Evolutionary conservation across 345 rosid genomes (phyloP).

Genomic region (Sisymbrium altissimum): DNA sequence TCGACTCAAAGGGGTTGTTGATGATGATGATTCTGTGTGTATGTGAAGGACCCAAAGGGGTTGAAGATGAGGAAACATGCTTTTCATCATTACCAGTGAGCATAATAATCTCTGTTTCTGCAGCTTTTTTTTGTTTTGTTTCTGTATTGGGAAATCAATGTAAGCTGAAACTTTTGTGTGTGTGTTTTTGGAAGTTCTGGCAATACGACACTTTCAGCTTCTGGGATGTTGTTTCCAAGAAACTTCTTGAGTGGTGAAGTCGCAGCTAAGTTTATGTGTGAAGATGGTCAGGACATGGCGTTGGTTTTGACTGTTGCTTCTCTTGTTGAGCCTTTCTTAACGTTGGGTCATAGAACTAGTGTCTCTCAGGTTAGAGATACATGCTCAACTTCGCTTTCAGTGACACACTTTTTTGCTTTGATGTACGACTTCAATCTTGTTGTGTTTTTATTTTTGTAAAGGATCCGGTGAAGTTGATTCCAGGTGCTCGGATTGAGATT

Average conservation of each 20-base stretch:
- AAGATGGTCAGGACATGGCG: constrained; percentile 30
- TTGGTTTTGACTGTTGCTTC: constrained; percentile 80
- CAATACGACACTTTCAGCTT: constrained; percentile 77
- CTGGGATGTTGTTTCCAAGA: constrained; percentile 70
- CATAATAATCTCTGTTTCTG: not conserved
- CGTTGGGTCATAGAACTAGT: constrained; percentile 40
- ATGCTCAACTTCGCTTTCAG: not conserved
- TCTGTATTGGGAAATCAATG: not conserved
- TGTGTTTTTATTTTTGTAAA: constrained; percentile 31
- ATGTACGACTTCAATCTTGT: not conserved
- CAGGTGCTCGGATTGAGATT: constrained; percentile 67
- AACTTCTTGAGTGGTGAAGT: constrained; percentile 40
- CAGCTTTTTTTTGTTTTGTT: not conserved
- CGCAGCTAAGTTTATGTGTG: constrained; percentile 36
- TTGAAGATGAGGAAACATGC: constrained; percentile 91
- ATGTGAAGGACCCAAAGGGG: constrained; percentile 77
- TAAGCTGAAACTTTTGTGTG: not conserved
- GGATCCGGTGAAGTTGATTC: constrained; percentile 68
- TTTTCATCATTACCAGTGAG: constrained; percentile 81
- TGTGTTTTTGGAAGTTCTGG: constrained; percentile 55
- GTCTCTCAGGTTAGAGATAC: constrained; percentile 47
- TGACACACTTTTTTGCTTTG: not conserved
- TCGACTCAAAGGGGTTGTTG: not conserved
- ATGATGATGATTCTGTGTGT: not conserved
- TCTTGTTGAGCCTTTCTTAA: constrained; percentile 74